Evolutionary conservation across 352 stramenopile genomes (phyloP), one percentile per base, ranked within the genome.

Genomic region (Globisporangium iwayamae): DNA sequence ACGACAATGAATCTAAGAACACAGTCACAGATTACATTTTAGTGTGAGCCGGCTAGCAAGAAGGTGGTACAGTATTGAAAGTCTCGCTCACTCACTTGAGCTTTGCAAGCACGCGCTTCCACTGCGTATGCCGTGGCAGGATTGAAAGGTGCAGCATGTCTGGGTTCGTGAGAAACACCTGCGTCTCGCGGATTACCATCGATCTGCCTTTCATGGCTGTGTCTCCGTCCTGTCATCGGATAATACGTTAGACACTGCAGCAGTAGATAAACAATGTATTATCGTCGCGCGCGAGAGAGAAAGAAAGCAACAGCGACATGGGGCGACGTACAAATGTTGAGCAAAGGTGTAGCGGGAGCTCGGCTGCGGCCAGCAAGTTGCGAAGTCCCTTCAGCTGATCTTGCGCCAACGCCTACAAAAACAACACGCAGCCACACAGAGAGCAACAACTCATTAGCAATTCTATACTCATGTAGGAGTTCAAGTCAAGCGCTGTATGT

Each of bases 91-190:
- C 75, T 55, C 85, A 98, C 68, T 81, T 78, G n/a, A 99, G 67
- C 55, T 92, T 85, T n/a, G 68, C 70, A 16, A 99, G 75, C 46
- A 99, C 78, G 5, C 72, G 69, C 57, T 81, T 76, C 85, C 97
- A 99, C 36, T 89, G 70, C 16, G 78, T 79, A 74, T 98, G 94
- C n/a, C 96, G 81, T 1, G 96, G 93, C 14, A 99, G 71, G 30
- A 99, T 96, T n/a, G 91, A 91, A 14, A 97, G 83, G 73, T 99
- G 97, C 16, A 99, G 80, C 68, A 99, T 99, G 71, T 99, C 97
- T 32, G 97, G 97, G 75, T 99, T 99, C 4, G 96, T 99, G n/a
- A 99, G 75, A 56, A 99, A 96, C 45, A 99, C 87, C 50, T 98
- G 91, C 10, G 88, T 88, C 22, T 96, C 77, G 11, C 76, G 74